Conservation (phyloP, 192 early-diverging fungal species). For the Entomortierella chlamydospora region DNA sequence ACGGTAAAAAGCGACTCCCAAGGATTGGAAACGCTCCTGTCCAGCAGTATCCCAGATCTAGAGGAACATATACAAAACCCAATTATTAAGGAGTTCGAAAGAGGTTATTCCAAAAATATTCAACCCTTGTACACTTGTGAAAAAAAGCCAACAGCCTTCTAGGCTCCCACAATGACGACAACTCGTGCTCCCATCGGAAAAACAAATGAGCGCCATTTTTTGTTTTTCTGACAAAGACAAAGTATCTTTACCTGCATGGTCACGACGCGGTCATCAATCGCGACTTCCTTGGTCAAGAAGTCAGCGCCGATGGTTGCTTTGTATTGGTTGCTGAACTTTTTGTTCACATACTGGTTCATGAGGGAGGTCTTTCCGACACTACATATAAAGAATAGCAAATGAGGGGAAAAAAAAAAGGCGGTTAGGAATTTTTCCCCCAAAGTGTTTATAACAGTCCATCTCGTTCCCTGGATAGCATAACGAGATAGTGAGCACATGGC, state of each 20-base stretch:
- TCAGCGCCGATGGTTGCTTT: conserved; percentile 99
- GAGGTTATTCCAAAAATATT: too few relatives aligned
- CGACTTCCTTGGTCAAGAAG: conserved; percentile 98
- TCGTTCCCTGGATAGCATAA: neutral
- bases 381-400: too few relatives aligned
- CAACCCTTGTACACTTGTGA: too few relatives aligned
- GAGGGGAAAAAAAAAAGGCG: neutral
- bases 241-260: conserved; percentile 98
- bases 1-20: conserved; percentile 99
- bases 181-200: neutral
- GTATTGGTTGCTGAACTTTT: conserved; percentile 97
- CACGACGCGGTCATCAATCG: conserved; percentile 91
- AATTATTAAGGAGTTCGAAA: too few relatives aligned
- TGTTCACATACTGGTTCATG: conserved; percentile 99
- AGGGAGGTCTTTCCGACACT: conserved; percentile 97
- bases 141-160: neutral
- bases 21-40: conserved; percentile 97
- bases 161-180: neutral
- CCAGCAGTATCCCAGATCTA: conserved; percentile 99
- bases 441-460: neutral
- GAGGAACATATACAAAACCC: neutral
- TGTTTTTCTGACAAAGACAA: neutral
- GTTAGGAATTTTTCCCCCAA: too few relatives aligned
- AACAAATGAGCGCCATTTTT: conserved; percentile 13
- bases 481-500: conserved; percentile 18